Base-by-base conservation (phyloP, 768 basidiomycete species). In the Postia placenta region DNA sequence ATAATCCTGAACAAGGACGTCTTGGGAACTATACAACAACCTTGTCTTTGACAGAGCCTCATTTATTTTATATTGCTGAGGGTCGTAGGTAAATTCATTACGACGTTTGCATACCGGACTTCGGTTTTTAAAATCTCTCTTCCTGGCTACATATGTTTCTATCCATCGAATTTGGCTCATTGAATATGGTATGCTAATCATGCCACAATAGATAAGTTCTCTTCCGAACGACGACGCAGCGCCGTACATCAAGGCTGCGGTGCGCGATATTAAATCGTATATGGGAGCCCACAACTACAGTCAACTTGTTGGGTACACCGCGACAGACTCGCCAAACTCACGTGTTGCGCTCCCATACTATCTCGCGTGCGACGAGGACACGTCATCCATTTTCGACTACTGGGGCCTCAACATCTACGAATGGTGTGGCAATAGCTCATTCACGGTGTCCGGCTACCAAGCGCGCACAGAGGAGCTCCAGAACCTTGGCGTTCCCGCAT, bases 401-500 rank as follows among this genome's bases (percentile, higher is more conserved):
- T 45, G 44, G 44, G 44, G 44, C 9, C 27, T 45, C n/a, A 45
- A 45, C 44, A 45, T 45, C 22, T 45, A 45, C 44, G 44, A 45
- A 27, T 45, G 44, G 44, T 45, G 44, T 27, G 44, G 44, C 11
- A 17, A 33, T 11, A 45, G 44, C 17, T 14, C 11, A 17, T 45
- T 45, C 33, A 4, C 5, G 27, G 20, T 30, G 5, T 45, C 44
- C n/a, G 44, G 44, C 3, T 45, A 45, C 26, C 17, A 33, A 27
- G 44, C 44, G 3, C 44, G 44, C n/a, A 45, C 44, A n/a, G 28
- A 45, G 44, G 44, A 45, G 44, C 26, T 45, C 11, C 9, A 7
- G 5, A 45, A 35, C 28, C 44, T 45, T 17, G 44, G 44, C 30
- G 19, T 45, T 20, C 44, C 44, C 4, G 44, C 44, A 4, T 45